Evolutionary conservation across 768 basidiomycete genomes (phyloP).

Genomic region (Lepiota venenata): DNA sequence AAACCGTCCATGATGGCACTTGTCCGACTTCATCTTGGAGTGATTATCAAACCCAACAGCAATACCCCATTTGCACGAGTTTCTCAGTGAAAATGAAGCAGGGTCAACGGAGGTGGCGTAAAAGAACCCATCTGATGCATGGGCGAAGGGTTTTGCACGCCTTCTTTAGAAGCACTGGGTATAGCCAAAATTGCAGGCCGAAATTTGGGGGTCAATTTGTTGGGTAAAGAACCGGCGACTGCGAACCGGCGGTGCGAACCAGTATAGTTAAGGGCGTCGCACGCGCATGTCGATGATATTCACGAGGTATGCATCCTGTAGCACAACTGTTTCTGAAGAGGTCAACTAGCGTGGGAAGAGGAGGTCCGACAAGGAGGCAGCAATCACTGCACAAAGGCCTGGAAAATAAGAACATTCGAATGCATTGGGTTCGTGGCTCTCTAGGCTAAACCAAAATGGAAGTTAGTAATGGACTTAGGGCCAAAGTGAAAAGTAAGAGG

Average conservation of each 20-base stretch:
- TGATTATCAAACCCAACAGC: neutral
- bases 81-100: slow-evolving; percentile 8
- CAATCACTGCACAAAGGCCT: neutral
- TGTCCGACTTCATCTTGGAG: neutral
- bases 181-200: too few relatives aligned
- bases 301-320: too few relatives aligned
- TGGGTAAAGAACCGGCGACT: neutral
- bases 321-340: too few relatives aligned
- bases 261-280: neutral
- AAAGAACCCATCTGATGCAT: neutral
- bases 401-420: neutral
- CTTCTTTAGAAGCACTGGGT: neutral
- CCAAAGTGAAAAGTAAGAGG: neutral
- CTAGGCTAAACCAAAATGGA: slow-evolving; percentile 1
- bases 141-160: slow-evolving; percentile 5
- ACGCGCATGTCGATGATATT: too few relatives aligned
- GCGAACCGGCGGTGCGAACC: slow-evolving; percentile 4
- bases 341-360: neutral
- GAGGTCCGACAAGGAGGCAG: neutral
- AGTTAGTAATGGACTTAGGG: neutral
- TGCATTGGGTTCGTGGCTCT: neutral
- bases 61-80: neutral
- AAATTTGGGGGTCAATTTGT: neutral
- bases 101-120: slow-evolving; percentile 6
- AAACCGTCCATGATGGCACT: too few relatives aligned